Evolutionary conservation across 2,329 filamentous ascomycete species (phyloP), one percentile per base, ranked within the genome.

Genomic region (Phoma sp.): DNA sequence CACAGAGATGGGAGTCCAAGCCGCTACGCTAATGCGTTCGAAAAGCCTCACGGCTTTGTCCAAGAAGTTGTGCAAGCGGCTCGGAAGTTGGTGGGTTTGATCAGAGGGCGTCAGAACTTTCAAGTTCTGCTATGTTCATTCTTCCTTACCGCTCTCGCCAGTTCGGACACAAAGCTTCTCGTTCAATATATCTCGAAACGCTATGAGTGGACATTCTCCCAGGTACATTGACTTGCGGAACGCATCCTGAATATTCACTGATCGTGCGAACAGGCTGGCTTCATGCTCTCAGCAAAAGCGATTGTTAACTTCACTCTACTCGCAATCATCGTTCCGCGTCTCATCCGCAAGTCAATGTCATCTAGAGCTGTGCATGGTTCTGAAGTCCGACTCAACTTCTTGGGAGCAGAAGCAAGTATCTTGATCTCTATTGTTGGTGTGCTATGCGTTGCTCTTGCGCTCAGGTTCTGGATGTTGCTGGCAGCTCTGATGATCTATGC

Each of bases 121-220:
- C 71, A 74, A 32, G 40, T 73, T 9, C 60, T 76, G 0, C 58
- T 76, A 1, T 51, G 54, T 12, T 71, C 70, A 1, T 73, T 75
- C 50, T 70, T 75, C 22, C 63, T 76, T 7, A 74, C 73, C 0
- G 71, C 72, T 0, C 64, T 76, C 5, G 74, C 74, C 6, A 75
- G 74, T 40, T 75, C 73, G 2, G 73, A 75, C 31, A 76, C 73
- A 1, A 74, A 75, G 32, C 60, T 76, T 2, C 65, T 76, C 1
- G 70, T 74, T 0, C 72, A 74, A 38, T 76, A 76, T 40, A 76
- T 76, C 13, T 75, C 74, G 7, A 75, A 75, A 49, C 62, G 74
- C 25, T 76, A 76, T 29, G 62, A 67, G n/a, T 74, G 73, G 72
- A 74, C 65, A 0, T 75, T 75, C 41, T 69, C 72, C 33, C 57